phyloP scores from a whole-genome alignment of 1,139 yeast genomes.

The Suhomyces terraborum region DNA sequence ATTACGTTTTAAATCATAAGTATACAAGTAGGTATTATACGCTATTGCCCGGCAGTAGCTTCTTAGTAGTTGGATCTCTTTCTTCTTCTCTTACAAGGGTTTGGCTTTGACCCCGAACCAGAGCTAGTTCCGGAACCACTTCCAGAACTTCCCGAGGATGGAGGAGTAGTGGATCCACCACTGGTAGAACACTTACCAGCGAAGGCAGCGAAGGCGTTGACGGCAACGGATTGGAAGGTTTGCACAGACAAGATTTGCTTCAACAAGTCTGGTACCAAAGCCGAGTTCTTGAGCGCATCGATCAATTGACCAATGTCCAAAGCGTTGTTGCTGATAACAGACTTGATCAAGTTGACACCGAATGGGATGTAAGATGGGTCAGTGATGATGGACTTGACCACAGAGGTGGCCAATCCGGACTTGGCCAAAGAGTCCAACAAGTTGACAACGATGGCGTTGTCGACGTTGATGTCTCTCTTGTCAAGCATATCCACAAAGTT shows the following conservation, averaged over 20 bases:
- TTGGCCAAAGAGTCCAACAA: constrained; percentile 43
- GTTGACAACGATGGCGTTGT: constrained; percentile 36
- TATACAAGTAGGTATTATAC: constrained; percentile 12
- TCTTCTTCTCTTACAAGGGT: constrained; percentile 41
- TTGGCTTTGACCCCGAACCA: constrained; percentile 19
- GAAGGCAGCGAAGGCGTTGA: constrained; percentile 47
- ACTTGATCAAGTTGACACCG: constrained; percentile 36
- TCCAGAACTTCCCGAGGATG: constrained; percentile 13
- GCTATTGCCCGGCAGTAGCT: constrained; percentile 14
- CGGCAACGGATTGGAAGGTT: constrained; percentile 41
- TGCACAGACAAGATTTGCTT: constrained; percentile 35
- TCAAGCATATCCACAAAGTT: constrained; percentile 14
- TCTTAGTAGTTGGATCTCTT: constrained; percentile 33
- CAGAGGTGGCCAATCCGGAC: constrained; percentile 47
- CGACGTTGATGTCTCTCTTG: constrained; percentile 25
- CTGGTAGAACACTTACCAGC: constrained; percentile 38
- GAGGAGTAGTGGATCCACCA: constrained; percentile 12
- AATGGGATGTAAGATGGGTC: constrained; percentile 42
- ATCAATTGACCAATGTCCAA: constrained; percentile 32
- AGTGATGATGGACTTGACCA: constrained; percentile 43
- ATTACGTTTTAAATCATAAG: constrained; percentile 8
- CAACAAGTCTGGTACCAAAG: constrained; percentile 40
- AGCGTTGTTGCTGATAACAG: constrained; percentile 35
- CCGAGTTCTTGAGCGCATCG: constrained; percentile 39
- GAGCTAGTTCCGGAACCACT: constrained; percentile 12